Evolutionary conservation across 306 rosid genomes (phyloP).

Genomic region (Malus domestica): DNA sequence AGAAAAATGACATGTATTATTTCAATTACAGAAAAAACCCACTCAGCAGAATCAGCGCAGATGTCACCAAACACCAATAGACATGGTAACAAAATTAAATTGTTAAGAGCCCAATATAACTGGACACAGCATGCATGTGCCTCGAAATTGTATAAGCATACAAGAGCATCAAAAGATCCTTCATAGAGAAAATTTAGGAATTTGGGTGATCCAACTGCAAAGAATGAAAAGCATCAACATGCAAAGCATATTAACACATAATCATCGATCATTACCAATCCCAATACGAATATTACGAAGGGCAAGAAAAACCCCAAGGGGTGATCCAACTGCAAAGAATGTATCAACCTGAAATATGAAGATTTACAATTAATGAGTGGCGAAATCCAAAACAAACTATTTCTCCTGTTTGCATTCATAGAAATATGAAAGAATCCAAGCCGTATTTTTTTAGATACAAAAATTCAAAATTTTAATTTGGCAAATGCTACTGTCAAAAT

Average conservation of each 20-base stretch:
- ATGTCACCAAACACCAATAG: neutral
- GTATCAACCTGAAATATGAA: slow-evolving; percentile 73
- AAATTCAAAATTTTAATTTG: neutral
- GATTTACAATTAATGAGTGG: slow-evolving; percentile 17
- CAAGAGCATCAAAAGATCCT: neutral
- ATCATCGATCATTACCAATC: slow-evolving; percentile 47
- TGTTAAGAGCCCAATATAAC: neutral
- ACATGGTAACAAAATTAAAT: neutral
- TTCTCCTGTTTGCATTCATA: neutral
- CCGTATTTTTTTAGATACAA: neutral
- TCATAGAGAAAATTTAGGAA: neutral
- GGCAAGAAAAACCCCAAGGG: slow-evolving; percentile 95
- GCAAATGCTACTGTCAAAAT: neutral
- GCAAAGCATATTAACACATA: slow-evolving; percentile 11
- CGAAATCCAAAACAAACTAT: neutral
- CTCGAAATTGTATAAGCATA: neutral
- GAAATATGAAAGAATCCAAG: slow-evolving; percentile 11
- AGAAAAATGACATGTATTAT: neutral
- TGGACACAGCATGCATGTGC: neutral
- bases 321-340: slow-evolving; percentile 98
- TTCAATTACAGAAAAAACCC: neutral
- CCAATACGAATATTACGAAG: slow-evolving; percentile 90
- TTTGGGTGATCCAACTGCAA: neutral
- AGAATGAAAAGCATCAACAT: neutral
- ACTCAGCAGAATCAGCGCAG: neutral